These are phyloP conservation scores for Picea mariana DNA, from an alignment of 83 land plant species.

Conservation along the genomic window DNA sequence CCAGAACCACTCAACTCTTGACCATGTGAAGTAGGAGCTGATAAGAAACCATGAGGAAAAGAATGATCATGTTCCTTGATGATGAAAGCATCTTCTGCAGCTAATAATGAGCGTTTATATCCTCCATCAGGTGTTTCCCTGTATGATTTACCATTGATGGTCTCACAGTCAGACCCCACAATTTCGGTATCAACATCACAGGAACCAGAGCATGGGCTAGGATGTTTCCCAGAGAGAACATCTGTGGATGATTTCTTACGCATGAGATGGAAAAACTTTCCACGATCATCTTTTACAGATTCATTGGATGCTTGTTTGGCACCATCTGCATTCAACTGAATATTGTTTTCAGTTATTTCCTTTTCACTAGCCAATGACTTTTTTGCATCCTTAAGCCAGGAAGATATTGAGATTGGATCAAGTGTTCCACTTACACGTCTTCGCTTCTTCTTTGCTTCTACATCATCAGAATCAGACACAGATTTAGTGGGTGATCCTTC, in stretches of 20 bases:
- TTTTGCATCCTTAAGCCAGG: conserved; percentile 3
- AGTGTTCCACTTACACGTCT: conserved; percentile 20
- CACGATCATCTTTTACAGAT: neutral
- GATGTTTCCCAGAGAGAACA: neutral
- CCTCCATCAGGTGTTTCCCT: too few species aligned
- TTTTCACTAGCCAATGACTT: conserved; percentile 16
- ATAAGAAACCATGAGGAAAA: too few species aligned
- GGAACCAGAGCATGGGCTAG: conserved; percentile 12
- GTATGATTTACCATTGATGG: neutral
- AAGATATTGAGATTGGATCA: conserved; percentile 13
- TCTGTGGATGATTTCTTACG: neutral
- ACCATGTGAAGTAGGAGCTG: too few species aligned
- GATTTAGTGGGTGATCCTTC: conserved; percentile 17
- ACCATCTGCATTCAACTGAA: neutral
- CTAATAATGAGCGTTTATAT: neutral
- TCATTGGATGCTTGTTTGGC: conserved; percentile 6
- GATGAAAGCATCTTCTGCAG: neutral
- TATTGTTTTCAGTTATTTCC: neutral
- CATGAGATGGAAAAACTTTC: neutral
- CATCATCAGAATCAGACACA: conserved; percentile 21
- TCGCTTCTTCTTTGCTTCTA: conserved; percentile 35
- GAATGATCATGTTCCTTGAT: neutral
- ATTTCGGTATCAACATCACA: conserved; percentile 5
- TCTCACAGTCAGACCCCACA: neutral
- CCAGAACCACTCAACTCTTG: too few species aligned